These are phyloP conservation scores for Didymella lethalis DNA, from an alignment of 2,329 filamentous ascomycete genomes.

Conservation along the genomic window DNA sequence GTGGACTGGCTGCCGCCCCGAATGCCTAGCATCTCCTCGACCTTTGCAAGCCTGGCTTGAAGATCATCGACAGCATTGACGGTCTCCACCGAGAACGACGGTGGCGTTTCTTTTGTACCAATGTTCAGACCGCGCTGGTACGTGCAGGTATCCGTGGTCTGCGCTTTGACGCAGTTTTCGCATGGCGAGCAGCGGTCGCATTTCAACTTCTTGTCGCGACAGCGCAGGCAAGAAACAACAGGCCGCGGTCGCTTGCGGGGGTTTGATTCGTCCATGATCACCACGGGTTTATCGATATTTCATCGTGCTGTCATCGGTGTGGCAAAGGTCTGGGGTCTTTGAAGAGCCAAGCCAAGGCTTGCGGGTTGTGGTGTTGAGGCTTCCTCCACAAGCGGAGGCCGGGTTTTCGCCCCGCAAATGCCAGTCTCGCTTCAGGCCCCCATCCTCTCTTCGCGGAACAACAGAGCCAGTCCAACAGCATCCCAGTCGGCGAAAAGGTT, in stretches of 20 bases:
- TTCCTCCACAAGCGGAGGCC: background rate
- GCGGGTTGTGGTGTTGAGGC: background rate
- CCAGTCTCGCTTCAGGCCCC: background rate
- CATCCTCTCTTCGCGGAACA: background rate
- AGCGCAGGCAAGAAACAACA: constrained; percentile 37
- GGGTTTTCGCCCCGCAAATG: background rate
- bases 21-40: constrained; percentile 32
- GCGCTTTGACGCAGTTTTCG: constrained; percentile 35
- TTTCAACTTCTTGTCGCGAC: constrained; percentile 39
- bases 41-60: constrained; percentile 27
- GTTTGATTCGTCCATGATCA: constrained; percentile 25
- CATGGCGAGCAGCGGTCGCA: constrained; percentile 38
- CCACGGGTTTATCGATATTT: background rate
- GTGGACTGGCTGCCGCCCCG: background rate
- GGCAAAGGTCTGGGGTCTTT: background rate
- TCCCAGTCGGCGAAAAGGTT: background rate
- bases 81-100: background rate
- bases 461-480: background rate
- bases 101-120: background rate
- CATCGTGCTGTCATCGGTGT: background rate
- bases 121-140: constrained; percentile 16
- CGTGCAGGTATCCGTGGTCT: constrained; percentile 26
- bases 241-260: constrained; percentile 34
- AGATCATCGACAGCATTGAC: constrained; percentile 26
- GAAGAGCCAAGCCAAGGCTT: background rate